A percentile compares a stretch with the other conserved stretches of the same genome.
Conservation (phyloP, 768 basidiomycete genomes). For the Amanita polypyramis region DNA sequence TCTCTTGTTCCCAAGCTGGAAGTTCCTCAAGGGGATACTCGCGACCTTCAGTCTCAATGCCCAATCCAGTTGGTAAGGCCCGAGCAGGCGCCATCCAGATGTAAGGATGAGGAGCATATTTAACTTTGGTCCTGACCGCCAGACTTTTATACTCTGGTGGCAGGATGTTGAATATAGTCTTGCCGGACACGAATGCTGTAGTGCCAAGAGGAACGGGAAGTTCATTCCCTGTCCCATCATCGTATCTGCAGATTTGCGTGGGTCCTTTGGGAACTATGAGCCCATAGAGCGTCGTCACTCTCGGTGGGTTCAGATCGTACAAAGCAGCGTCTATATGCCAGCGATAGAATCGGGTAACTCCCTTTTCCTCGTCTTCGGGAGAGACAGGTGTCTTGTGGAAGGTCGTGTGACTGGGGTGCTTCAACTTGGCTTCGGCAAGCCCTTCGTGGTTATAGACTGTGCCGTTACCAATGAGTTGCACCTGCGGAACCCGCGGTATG, state of each 20-base stretch:
- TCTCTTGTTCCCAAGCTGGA: conserved; percentile 73
- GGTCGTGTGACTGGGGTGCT: conserved; percentile 76
- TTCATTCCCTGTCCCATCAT: conserved; percentile 83
- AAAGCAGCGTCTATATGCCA: conserved; percentile 92
- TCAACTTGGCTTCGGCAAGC: conserved; percentile 64
- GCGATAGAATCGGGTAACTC: conserved; percentile 81
- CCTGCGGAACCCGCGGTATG: conserved; percentile 79
- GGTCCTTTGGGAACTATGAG: conserved; percentile 60
- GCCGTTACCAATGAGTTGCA: conserved; percentile 89
- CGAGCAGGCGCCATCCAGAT: conserved; percentile 82
- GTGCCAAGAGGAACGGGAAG: conserved; percentile 76
- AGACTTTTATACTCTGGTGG: conserved; percentile 65
- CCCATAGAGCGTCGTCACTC: conserved; percentile 79
- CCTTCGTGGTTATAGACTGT: conserved; percentile 74
- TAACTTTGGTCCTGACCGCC: conserved; percentile 65
- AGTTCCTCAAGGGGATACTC: conserved; percentile 61
- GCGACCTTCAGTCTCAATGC: conserved; percentile 68
- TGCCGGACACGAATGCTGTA: conserved; percentile 76
- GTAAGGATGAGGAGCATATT: conserved; percentile 80
- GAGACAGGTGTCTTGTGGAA: conserved; percentile 80
- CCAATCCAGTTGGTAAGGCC: conserved; percentile 69
- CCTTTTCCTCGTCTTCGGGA: conserved; percentile 62
- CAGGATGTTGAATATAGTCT: conserved; percentile 76
- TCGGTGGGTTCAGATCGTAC: conserved; percentile 68
- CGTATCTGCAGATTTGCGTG: conserved; percentile 60